These are phyloP conservation scores for Emericellopsis terricola DNA, from an alignment of 495 filamentous ascomycete genomes.

Conservation along the genomic window DNA sequence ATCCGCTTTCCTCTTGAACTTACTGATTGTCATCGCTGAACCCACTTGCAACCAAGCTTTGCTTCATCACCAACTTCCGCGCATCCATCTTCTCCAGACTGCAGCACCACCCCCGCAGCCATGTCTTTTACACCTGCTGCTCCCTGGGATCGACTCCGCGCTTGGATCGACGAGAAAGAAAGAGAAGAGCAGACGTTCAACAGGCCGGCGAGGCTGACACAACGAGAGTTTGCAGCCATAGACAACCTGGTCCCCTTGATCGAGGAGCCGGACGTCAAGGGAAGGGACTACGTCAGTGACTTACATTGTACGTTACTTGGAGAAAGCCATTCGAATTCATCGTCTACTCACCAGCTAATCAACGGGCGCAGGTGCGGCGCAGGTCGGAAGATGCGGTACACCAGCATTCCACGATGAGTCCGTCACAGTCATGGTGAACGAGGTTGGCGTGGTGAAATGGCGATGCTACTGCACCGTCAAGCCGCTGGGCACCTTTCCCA, in stretches of 20 bases:
- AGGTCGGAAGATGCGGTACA: background rate
- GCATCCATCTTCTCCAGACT: no score
- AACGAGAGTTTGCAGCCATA: slow-evolving; percentile 13
- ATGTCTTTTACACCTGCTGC: no score
- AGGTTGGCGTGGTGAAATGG: no score
- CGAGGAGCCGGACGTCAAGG: slow-evolving; percentile 10
- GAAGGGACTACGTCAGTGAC: slow-evolving; percentile 19
- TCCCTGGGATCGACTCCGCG: slow-evolving; percentile 9
- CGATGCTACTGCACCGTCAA: no score
- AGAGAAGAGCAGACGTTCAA: slow-evolving; percentile 4
- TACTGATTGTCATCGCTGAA: no score
- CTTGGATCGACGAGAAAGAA: slow-evolving; percentile 17
- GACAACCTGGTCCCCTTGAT: slow-evolving; percentile 11
- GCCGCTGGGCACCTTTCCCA: no score
- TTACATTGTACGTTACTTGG: slow-evolving; percentile 19
- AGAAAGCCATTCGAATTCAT: no score
- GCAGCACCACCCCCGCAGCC: no score
- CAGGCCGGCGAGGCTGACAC: slow-evolving; percentile 12
- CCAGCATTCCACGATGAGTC: background rate
- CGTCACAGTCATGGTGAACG: background rate
- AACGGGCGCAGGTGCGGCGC: background rate
- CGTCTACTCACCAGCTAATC: no score
- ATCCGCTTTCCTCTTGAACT: no score
- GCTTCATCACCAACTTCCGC: no score
- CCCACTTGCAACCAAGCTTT: no score